Evolutionary conservation across 305 asterid genomes (phyloP).

Genomic region (Plantago rigida): DNA sequence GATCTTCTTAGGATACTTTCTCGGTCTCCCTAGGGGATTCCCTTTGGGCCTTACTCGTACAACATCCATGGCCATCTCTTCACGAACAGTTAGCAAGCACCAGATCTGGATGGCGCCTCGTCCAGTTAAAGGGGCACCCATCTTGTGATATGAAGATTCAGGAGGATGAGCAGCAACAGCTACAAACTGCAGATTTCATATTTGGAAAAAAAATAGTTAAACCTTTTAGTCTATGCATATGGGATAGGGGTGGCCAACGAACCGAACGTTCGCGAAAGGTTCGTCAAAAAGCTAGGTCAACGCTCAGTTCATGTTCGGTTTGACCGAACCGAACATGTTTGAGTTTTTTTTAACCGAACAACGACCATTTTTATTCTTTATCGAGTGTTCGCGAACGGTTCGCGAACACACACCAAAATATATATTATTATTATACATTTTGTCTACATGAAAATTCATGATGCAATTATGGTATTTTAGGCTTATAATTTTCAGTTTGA

Average conservation of each 20-base stretch:
- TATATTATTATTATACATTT: too few relatives aligned
- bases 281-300: too few relatives aligned
- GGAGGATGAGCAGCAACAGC: slow-evolving; percentile 95
- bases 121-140: slow-evolving; percentile 71
- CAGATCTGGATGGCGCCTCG: slow-evolving; percentile 86
- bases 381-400: too few relatives aligned
- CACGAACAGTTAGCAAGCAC: slow-evolving; percentile 50
- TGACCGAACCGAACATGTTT: too few relatives aligned
- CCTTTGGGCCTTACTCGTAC: slow-evolving; percentile 34
- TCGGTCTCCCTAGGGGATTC: slow-evolving; percentile 35
- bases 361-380: too few relatives aligned
- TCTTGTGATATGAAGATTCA: slow-evolving; percentile 67
- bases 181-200: slow-evolving; percentile 47
- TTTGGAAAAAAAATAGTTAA: background rate
- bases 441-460: too few relatives aligned
- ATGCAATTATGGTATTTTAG: too few relatives aligned
- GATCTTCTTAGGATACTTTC: slow-evolving; percentile 7
- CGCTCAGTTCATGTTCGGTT: too few relatives aligned
- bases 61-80: slow-evolving; percentile 13
- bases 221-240: slow-evolving; percentile 3
- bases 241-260: background rate
- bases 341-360: too few relatives aligned
- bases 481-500: too few relatives aligned
- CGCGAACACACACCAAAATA: too few relatives aligned
- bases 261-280: too few relatives aligned